A percentile compares a stretch with the other conserved stretches of the same genome.
Conservation (phyloP, 768 basidiomycete genomes). For the Collybiopsis confluens region DNA sequence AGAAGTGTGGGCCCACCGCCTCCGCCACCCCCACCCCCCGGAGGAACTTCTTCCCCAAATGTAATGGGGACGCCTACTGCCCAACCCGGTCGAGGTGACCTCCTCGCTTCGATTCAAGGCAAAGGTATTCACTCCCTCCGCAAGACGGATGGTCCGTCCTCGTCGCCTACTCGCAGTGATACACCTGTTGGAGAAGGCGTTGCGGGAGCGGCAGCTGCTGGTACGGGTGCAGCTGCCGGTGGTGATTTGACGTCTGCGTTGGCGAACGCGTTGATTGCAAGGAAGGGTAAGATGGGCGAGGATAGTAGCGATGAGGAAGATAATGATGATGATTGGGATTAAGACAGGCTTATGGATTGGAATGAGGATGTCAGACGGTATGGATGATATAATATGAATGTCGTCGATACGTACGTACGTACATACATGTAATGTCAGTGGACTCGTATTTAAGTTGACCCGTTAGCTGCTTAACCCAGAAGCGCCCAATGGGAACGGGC, state of each 20-base stretch:
- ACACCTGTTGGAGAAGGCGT: slow-evolving; percentile 33
- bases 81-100: slow-evolving; percentile 56
- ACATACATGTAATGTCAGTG: too few species aligned
- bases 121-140: slow-evolving; percentile 68
- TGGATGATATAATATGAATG: too few species aligned
- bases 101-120: slow-evolving; percentile 81
- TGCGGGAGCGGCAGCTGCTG: slow-evolving; percentile 28
- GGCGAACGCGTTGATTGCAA: slow-evolving; percentile 74
- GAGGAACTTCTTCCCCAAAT: slow-evolving; percentile 30
- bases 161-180: slow-evolving; percentile 29
- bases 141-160: slow-evolving; percentile 44
- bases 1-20: slow-evolving; percentile 32
- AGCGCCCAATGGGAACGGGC: too few species aligned
- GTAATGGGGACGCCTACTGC: slow-evolving; percentile 39
- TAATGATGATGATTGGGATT: slow-evolving; percentile 61
- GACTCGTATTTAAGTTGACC: too few species aligned
- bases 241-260: slow-evolving; percentile 79
- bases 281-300: slow-evolving; percentile 86
- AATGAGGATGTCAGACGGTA: too few species aligned
- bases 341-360: background rate
- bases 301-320: slow-evolving; percentile 79
- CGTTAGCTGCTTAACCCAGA: too few species aligned
- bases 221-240: slow-evolving; percentile 42
- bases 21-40: slow-evolving; percentile 40
- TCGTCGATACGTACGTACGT: too few species aligned